These are phyloP conservation scores for Borovskyia barvae DNA, from an alignment of 208 protist species.

Conservation along the genomic window DNA sequence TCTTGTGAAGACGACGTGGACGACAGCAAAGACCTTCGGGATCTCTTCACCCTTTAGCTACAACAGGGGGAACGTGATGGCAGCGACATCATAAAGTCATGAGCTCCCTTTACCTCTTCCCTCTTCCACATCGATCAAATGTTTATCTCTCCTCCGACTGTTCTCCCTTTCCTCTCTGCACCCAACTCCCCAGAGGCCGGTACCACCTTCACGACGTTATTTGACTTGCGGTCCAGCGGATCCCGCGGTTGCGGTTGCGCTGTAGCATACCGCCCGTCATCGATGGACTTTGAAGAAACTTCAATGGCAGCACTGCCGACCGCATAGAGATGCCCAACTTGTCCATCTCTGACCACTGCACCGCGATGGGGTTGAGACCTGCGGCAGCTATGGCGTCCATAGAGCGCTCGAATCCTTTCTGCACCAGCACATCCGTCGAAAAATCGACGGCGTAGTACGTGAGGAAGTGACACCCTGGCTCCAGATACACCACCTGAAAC, in stretches of 20 bases:
- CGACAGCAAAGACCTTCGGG: too few relatives aligned
- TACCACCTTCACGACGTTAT: conserved; percentile 14
- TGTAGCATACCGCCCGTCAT: conserved; percentile 50
- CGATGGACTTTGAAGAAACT: conserved; percentile 71
- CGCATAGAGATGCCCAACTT: conserved; percentile 92
- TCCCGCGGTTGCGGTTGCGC: conserved; percentile 30
- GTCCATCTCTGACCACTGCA: conserved; percentile 93
- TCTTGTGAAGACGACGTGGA: too few relatives aligned
- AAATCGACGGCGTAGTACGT: conserved; percentile 86
- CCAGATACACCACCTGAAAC: conserved; percentile 75
- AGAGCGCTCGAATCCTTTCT: conserved; percentile 88
- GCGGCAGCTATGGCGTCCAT: conserved; percentile 87
- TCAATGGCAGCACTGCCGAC: conserved; percentile 75
- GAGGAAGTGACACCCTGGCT: conserved; percentile 91
- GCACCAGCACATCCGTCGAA: conserved; percentile 82
- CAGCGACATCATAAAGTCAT: too few relatives aligned
- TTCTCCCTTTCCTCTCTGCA: not conserved
- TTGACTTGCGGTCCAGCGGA: conserved; percentile 76
- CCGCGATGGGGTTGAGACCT: conserved; percentile 87
- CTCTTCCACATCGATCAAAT: too few relatives aligned
- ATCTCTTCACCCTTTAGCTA: too few relatives aligned
- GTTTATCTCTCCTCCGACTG: not conserved
- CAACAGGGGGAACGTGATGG: too few relatives aligned
- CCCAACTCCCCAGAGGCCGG: not conserved
- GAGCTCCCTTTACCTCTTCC: too few relatives aligned